Evolutionary conservation across 768 basidiomycete genomes (phyloP).

Genomic region (Sporobolomyces phaffii): DNA sequence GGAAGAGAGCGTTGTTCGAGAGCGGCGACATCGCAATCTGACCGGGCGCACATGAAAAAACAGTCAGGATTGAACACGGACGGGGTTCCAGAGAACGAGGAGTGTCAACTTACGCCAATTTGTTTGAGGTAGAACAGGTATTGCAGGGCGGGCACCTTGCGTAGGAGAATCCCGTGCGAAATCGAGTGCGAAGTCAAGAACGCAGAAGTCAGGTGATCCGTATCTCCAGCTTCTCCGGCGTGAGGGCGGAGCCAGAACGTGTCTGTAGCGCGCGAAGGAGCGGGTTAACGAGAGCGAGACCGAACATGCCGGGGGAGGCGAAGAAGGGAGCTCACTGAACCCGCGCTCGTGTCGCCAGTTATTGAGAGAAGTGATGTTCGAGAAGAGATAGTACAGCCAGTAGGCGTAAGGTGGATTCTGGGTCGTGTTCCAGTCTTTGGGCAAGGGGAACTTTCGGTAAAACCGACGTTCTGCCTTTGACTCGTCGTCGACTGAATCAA

Average conservation of each 20-base stretch:
- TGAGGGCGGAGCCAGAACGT: constrained; percentile 96
- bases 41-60: no score
- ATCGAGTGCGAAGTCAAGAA: constrained; percentile 96
- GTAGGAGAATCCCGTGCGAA: constrained; percentile 94
- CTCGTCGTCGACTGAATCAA: constrained; percentile 98
- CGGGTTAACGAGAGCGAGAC: no score
- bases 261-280: constrained; percentile 52
- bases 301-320: not conserved
- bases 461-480: constrained; percentile 85
- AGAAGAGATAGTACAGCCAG: constrained; percentile 96
- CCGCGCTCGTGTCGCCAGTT: constrained; percentile 80
- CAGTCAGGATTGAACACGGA: no score
- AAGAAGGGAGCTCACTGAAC: constrained; percentile 63
- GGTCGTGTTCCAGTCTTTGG: constrained; percentile 75
- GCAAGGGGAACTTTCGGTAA: constrained; percentile 61
- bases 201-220: constrained; percentile 91
- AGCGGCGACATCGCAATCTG: constrained; percentile 94
- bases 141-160: constrained; percentile 93
- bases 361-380: constrained; percentile 91
- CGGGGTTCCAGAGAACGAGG: no score
- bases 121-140: constrained; percentile 98
- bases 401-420: constrained; percentile 56
- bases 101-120: constrained; percentile 52
- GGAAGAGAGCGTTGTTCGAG: constrained; percentile 94
- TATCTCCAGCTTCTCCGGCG: constrained; percentile 95